These are phyloP conservation scores for Cyclocybe cylindracea DNA, from an alignment of 768 basidiomycete species.

Conservation along the genomic window DNA sequence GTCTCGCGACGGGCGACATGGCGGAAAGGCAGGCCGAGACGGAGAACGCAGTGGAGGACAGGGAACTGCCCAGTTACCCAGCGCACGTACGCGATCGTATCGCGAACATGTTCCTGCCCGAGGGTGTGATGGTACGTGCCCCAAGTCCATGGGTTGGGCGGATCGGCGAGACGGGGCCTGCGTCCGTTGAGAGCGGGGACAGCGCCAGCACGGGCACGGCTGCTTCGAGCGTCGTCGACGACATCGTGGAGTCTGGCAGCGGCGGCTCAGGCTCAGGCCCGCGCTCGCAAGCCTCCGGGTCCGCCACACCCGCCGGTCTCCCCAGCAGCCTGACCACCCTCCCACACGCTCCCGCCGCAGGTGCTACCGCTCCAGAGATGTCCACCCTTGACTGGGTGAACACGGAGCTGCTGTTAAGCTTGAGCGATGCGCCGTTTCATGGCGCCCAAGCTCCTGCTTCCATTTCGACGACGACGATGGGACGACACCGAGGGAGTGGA, in stretches of 20 bases:
- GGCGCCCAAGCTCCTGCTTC: no score
- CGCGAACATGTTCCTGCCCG: slow-evolving; percentile 72
- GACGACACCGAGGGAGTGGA: neutral
- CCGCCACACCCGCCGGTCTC: no score
- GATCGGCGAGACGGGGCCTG: neutral
- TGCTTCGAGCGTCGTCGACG: neutral
- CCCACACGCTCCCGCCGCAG: slow-evolving; percentile 47
- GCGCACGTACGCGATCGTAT: slow-evolving; percentile 91
- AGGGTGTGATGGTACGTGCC: slow-evolving; percentile 61
- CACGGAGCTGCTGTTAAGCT: slow-evolving; percentile 70
- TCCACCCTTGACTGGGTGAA: slow-evolving; percentile 71
- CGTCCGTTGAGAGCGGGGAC: neutral
- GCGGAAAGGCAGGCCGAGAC: no score
- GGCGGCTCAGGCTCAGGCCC: no score
- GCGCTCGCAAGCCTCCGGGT: no score
- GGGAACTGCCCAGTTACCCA: slow-evolving; percentile 87
- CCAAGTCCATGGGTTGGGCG: slow-evolving; percentile 58
- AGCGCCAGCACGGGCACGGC: no score
- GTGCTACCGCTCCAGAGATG: slow-evolving; percentile 36
- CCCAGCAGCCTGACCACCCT: slow-evolving; percentile 28
- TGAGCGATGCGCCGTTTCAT: slow-evolving; percentile 20
- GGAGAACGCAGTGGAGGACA: slow-evolving; percentile 46
- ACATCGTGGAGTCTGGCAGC: neutral
- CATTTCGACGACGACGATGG: neutral
- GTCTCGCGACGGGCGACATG: no score